Evolutionary conservation across 176 grass and related monocot species (phyloP).

Genomic region (Tillandsia fasciculata): DNA sequence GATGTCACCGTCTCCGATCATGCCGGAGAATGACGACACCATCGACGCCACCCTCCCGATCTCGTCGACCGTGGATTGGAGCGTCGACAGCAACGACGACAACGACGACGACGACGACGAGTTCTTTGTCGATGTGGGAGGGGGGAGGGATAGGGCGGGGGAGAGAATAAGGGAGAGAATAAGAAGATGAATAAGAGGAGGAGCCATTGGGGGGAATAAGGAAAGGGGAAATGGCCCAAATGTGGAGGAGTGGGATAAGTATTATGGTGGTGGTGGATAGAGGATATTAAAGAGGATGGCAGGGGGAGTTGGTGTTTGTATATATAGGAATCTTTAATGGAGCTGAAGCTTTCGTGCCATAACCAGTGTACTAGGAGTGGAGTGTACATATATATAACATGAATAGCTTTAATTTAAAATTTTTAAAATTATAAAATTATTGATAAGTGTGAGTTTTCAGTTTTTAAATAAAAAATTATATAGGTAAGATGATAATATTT

Average conservation of each 20-base stretch:
- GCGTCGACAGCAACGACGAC: constrained; percentile 24
- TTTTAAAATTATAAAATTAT: too few species aligned
- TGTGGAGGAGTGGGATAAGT: not conserved
- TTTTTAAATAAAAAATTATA: too few species aligned
- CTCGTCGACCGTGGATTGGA: constrained; percentile 41
- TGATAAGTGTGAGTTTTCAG: too few species aligned
- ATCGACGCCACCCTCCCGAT: constrained; percentile 33
- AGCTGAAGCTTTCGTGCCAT: too few species aligned
- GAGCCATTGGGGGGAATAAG: constrained; percentile 9
- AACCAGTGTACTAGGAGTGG: too few species aligned
- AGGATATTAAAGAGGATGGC: too few species aligned
- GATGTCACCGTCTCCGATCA: constrained; percentile 27
- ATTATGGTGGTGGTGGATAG: constrained; percentile 3
- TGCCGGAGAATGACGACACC: constrained; percentile 34
- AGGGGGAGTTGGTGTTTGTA: too few species aligned
- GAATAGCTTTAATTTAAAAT: too few species aligned
- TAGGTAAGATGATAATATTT: too few species aligned
- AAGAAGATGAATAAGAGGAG: constrained; percentile 6
- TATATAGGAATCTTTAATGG: too few species aligned
- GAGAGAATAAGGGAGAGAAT: constrained; percentile 14
- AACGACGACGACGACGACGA: not conserved
- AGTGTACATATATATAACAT: too few species aligned
- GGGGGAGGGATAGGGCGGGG: constrained; percentile 4
- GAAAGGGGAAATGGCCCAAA: not conserved
- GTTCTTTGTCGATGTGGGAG: not conserved